Evolutionary conservation across 2,329 filamentous ascomycete species (phyloP).

Genomic region (Pyrenochaeta sp.): DNA sequence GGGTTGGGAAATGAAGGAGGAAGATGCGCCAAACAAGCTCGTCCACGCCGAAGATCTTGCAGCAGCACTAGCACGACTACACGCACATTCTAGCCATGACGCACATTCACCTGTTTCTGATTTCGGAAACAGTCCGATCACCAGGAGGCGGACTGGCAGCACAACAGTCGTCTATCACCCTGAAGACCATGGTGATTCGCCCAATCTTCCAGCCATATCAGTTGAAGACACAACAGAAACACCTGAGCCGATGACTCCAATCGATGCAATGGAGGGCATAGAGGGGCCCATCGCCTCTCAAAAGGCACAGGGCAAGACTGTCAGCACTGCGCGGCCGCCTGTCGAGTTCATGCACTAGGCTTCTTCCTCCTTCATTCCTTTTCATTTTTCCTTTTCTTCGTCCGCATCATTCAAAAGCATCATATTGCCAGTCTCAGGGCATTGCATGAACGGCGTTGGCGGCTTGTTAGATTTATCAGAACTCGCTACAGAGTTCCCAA

Average conservation of each 20-base stretch:
- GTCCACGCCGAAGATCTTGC: slow-evolving; percentile 70
- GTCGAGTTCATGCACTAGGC: slow-evolving; percentile 50
- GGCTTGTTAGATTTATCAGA: slow-evolving; percentile 6
- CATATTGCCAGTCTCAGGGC: slow-evolving; percentile 1
- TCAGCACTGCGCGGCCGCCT: slow-evolving; percentile 49
- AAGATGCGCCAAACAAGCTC: slow-evolving; percentile 72
- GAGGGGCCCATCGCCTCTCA: slow-evolving; percentile 46
- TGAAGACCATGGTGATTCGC: slow-evolving; percentile 67
- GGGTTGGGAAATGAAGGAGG: slow-evolving; percentile 70
- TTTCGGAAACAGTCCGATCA: slow-evolving; percentile 23
- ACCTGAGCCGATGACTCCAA: slow-evolving; percentile 58
- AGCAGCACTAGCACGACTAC: slow-evolving; percentile 63
- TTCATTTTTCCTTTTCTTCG: slow-evolving; percentile 11
- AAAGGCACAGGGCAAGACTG: slow-evolving; percentile 43
- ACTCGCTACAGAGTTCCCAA: neutral
- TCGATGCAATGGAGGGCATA: slow-evolving; percentile 51
- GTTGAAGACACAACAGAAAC: slow-evolving; percentile 67
- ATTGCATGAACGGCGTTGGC: slow-evolving; percentile 39
- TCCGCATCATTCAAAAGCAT: slow-evolving; percentile 26
- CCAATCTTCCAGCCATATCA: slow-evolving; percentile 68
- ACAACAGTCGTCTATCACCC: slow-evolving; percentile 71
- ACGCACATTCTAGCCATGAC: slow-evolving; percentile 47
- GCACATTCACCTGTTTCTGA: slow-evolving; percentile 35
- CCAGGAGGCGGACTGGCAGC: slow-evolving; percentile 57
- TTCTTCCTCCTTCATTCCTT: slow-evolving; percentile 3